Evolutionary conservation across 352 stramenopile genomes (phyloP).

Genomic region (Phytophthora podocarpi): DNA sequence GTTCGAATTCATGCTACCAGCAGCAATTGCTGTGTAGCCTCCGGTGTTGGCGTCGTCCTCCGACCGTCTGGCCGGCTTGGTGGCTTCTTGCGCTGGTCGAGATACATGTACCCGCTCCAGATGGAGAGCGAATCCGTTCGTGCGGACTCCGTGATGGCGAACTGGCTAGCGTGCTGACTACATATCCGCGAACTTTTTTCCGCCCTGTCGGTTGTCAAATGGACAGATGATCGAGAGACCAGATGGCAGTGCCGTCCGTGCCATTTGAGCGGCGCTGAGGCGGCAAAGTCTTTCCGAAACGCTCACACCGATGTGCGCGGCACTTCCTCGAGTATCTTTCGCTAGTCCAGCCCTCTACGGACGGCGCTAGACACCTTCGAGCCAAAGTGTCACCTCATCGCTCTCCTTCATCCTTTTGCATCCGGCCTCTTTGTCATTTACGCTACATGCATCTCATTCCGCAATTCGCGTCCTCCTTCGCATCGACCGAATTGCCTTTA

Average conservation of each 20-base stretch:
- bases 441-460: slow-evolving; percentile 13
- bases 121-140: too few species aligned
- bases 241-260: slow-evolving; percentile 22
- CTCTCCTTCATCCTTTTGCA: slow-evolving; percentile 17
- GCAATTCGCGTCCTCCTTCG: slow-evolving; percentile 25
- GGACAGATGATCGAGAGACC: slow-evolving; percentile 2
- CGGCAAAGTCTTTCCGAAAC: background rate
- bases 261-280: slow-evolving; percentile 10
- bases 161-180: slow-evolving; percentile 28
- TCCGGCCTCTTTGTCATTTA: slow-evolving; percentile 15
- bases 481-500: slow-evolving; percentile 20
- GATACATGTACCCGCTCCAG: too few species aligned
- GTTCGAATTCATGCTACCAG: background rate
- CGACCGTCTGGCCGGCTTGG: background rate
- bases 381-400: slow-evolving; percentile 8
- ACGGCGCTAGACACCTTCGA: background rate
- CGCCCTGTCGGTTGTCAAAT: slow-evolving; percentile 18
- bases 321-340: slow-evolving; percentile 37
- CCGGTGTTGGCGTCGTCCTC: too few species aligned
- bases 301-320: slow-evolving; percentile 32
- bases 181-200: slow-evolving; percentile 7
- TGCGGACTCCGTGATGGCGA: slow-evolving; percentile 32
- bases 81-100: too few species aligned
- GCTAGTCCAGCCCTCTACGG: slow-evolving; percentile 13
- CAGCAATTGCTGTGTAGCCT: background rate